Base-by-base conservation (phyloP, 2,329 filamentous ascomycete genomes). In the Exophiala alcalophila region DNA sequence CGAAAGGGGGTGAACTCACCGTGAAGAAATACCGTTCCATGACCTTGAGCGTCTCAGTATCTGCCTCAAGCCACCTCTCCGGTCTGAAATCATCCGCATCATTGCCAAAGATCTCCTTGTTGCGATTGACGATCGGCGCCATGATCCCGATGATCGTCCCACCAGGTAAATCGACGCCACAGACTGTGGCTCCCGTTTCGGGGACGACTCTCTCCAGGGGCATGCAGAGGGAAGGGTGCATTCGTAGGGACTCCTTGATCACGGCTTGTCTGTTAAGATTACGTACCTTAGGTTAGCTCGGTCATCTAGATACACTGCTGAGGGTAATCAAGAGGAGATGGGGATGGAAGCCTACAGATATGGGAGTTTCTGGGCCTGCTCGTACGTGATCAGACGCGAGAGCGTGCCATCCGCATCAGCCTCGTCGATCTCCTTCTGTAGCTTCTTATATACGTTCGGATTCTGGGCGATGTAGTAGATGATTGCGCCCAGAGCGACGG, bases 241-340 rank as follows among this genome's bases (percentile, higher is more conserved):
- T 57, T 11, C 73, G 66, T 47, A 75, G 57, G 0, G 67, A 57
- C 54, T 76, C 72, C 31, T 74, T 65, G 21, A 76, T 64, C 40
- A 65, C 66, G 2, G 70, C 72, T 6, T 46, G 43, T 11, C 43
- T 41, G 21, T n/a, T n/a, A n/a, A n/a, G n/a, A n/a, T n/a, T n/a
- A n/a, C n/a, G n/a, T n/a, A n/a, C n/a, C n/a, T n/a, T n/a, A n/a
- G n/a, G n/a, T n/a, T n/a, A n/a, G n/a, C n/a, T n/a, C n/a, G n/a
- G n/a, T n/a, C n/a, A n/a, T n/a, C n/a, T n/a, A n/a, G n/a, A n/a
- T n/a, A n/a, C n/a, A n/a, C n/a, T n/a, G n/a, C n/a, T n/a, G n/a
- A n/a, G n/a, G n/a, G n/a, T n/a, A n/a, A n/a, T n/a, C n/a, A n/a
- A n/a, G n/a, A n/a, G n/a, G n/a, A n/a, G n/a, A n/a, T n/a, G n/a